These are phyloP conservation scores for Xerocomellus dryophilus DNA, from an alignment of 768 basidiomycete genomes.

Conservation along the genomic window DNA sequence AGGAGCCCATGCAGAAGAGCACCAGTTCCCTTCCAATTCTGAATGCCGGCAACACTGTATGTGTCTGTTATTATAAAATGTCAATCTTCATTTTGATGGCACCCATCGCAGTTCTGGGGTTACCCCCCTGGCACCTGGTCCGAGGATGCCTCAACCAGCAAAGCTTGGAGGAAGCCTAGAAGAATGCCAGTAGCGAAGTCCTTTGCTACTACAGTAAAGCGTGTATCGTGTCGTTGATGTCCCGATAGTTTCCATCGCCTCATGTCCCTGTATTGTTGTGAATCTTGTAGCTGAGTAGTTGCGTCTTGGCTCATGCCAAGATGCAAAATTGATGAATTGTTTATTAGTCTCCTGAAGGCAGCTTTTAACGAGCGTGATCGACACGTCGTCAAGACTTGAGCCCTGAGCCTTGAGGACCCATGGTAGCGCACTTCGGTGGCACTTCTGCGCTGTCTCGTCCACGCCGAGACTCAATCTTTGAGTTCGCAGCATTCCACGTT, in stretches of 20 bases:
- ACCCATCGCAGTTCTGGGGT: neutral
- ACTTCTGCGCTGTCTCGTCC: too few relatives aligned
- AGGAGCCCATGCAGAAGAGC: neutral
- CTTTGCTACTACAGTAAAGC: neutral
- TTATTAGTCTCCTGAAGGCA: too few relatives aligned
- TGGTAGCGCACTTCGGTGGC: too few relatives aligned
- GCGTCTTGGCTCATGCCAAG: neutral
- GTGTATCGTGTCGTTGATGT: neutral
- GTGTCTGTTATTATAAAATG: neutral
- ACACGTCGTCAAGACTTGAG: too few relatives aligned
- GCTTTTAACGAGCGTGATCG: too few relatives aligned
- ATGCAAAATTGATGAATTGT: neutral
- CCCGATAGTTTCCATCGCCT: neutral
- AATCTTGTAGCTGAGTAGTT: neutral
- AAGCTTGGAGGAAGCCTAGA: neutral
- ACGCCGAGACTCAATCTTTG: too few relatives aligned
- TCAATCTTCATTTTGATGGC: neutral
- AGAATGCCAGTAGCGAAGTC: neutral
- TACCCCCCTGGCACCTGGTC: too few relatives aligned
- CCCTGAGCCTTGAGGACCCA: too few relatives aligned
- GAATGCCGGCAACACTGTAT: too few relatives aligned
- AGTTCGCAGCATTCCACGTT: too few relatives aligned
- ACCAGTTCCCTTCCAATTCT: too few relatives aligned
- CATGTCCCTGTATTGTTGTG: too few relatives aligned
- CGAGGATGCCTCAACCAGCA: neutral